phyloP scores from a whole-genome alignment of 2,329 filamentous ascomycete species.

The Epichloe sylvatica region DNA sequence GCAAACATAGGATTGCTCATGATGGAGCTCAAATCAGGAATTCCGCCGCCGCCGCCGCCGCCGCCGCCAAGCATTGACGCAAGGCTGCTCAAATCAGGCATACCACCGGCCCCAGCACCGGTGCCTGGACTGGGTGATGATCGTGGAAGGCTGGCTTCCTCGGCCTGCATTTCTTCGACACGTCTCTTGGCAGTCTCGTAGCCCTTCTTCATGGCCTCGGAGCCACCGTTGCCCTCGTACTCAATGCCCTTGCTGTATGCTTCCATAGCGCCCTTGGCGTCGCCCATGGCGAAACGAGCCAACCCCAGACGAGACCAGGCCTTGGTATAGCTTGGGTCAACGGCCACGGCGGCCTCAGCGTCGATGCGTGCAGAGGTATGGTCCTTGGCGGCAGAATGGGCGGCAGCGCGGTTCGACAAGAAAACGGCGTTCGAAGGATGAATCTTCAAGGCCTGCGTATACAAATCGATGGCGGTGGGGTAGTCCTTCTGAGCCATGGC shows the following conservation, averaged over 20 bases:
- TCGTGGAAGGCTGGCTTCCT: slow-evolving; percentile 25
- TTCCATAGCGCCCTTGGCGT: slow-evolving; percentile 84
- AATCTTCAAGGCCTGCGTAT: slow-evolving; percentile 73
- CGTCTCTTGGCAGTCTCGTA: slow-evolving; percentile 84
- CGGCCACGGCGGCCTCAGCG: slow-evolving; percentile 75
- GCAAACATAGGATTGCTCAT: slow-evolving; percentile 99
- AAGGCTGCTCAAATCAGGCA: slow-evolving; percentile 57
- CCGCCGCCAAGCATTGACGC: slow-evolving; percentile 58
- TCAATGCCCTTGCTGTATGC: slow-evolving; percentile 90
- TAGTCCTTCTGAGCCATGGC: slow-evolving; percentile 96
- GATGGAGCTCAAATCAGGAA: slow-evolving; percentile 75
- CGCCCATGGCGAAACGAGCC: slow-evolving; percentile 80
- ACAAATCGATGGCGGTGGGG: slow-evolving; percentile 63
- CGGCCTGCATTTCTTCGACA: slow-evolving; percentile 62
- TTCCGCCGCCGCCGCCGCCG: slow-evolving; percentile 55
- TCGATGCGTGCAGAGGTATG: slow-evolving; percentile 75
- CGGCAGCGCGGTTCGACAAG: slow-evolving; percentile 92
- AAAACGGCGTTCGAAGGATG: slow-evolving; percentile 85
- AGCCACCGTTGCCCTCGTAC: slow-evolving; percentile 83
- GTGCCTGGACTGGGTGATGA: slow-evolving; percentile 36
- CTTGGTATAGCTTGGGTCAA: slow-evolving; percentile 91
- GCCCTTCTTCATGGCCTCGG: slow-evolving; percentile 94
- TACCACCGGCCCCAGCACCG: slow-evolving; percentile 42
- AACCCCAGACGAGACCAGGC: slow-evolving; percentile 90
- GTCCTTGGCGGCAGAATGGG: slow-evolving; percentile 71